These are phyloP conservation scores for Middelhovenomyces tepae DNA, from an alignment of 805 yeast species.

Conservation along the genomic window DNA sequence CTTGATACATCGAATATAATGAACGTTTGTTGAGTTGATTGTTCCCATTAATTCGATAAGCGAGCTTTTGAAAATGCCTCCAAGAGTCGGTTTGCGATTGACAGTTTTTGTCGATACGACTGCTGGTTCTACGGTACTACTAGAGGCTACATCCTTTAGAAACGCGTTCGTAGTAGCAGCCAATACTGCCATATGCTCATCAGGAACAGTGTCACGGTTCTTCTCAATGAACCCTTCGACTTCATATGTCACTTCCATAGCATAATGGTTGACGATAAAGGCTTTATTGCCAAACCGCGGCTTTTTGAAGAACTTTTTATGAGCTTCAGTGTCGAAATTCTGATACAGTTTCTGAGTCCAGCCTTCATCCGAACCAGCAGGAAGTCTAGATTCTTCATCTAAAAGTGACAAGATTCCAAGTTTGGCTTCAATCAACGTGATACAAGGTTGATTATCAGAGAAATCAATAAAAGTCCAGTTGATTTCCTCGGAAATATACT, in stretches of 20 bases:
- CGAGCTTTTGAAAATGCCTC: conserved; percentile 87
- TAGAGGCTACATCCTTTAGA: conserved; percentile 50
- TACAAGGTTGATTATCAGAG: conserved; percentile 95
- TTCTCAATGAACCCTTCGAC: conserved; percentile 93
- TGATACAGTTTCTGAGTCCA: conserved; percentile 89
- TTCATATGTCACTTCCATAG: conserved; percentile 87
- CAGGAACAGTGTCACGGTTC: conserved; percentile 95
- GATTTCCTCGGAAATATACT: conserved; percentile 82
- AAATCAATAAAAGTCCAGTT: conserved; percentile 96
- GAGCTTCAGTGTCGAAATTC: conserved; percentile 70
- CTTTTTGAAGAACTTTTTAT: conserved; percentile 70
- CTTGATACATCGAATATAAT: conserved; percentile 93
- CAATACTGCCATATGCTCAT: conserved; percentile 84
- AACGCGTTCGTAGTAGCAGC: conserved; percentile 59
- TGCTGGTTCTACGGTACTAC: conserved; percentile 40
- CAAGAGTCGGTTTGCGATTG: conserved; percentile 81
- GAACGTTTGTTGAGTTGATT: conserved; percentile 89
- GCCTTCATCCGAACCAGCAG: conserved; percentile 85
- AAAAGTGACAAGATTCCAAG: conserved; percentile 79
- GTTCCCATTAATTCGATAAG: conserved; percentile 89
- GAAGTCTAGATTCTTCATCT: conserved; percentile 93
- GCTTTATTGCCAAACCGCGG: conserved; percentile 92
- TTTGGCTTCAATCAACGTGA: conserved; percentile 79
- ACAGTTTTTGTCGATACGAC: conserved; percentile 36
- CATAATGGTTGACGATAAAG: conserved; percentile 87